Conservation (phyloP, 176 grass and related monocot genomes). For the Triticum turgidum region DNA sequence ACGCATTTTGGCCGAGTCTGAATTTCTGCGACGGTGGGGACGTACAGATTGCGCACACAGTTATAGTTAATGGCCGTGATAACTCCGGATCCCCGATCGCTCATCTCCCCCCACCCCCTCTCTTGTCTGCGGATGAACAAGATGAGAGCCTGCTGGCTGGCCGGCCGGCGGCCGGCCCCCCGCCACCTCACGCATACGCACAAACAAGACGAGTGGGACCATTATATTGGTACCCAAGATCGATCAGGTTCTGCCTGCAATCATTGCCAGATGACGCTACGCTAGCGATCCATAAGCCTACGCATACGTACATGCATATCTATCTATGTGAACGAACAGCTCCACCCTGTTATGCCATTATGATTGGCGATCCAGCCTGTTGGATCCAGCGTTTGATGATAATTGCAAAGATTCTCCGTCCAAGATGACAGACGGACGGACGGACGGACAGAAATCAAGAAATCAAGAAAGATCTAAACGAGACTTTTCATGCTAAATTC, state of each 20-base stretch:
- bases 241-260: slow-evolving; percentile 18
- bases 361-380: slow-evolving; percentile 31
- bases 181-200: neutral
- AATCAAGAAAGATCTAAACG: neutral
- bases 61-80: neutral
- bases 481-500: neutral
- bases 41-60: neutral
- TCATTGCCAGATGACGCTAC: slow-evolving; percentile 35
- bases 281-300: neutral
- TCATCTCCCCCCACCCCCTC: neutral
- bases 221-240: neutral
- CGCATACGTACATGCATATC: neutral
- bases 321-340: neutral
- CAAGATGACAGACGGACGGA: neutral
- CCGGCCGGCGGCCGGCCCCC: neutral
- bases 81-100: neutral
- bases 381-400: slow-evolving; percentile 9
- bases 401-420: slow-evolving; percentile 16
- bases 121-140: neutral
- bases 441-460: neutral
- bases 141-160: neutral
- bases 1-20: neutral
- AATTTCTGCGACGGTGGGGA: neutral
- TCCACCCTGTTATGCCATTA: neutral
- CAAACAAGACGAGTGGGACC: neutral